Percentiles rank a stretch among this genome's conserved stretches.
Conservation (phyloP, 169 alveolate species). For the Hepatocystis sp. region DNA sequence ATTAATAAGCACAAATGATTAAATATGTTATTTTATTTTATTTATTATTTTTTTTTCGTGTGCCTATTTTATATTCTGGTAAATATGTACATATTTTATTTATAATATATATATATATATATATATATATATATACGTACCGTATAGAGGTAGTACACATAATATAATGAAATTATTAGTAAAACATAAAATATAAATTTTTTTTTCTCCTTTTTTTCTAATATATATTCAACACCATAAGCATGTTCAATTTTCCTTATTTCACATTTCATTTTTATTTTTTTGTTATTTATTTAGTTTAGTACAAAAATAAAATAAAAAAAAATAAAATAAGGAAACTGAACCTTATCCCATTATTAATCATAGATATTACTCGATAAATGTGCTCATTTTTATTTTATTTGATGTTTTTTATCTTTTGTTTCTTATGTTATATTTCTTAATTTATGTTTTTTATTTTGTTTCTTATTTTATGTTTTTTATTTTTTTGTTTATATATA, state of each 20-base stretch:
- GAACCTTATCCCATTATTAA: constrained; percentile 2
- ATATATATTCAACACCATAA: constrained; percentile 66
- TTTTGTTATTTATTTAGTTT: not conserved
- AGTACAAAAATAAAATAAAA: not conserved
- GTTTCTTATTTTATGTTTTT: too few species aligned
- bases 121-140: constrained; percentile 18
- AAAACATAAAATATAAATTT: constrained; percentile 11
- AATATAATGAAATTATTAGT: constrained; percentile 23
- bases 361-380: constrained; percentile 4
- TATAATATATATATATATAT: too few species aligned
- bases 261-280: constrained; percentile 51
- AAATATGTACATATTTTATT: too few species aligned
- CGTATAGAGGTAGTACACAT: constrained; percentile 35
- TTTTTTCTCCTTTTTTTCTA: constrained; percentile 48
- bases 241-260: constrained; percentile 59
- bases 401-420: too few species aligned
- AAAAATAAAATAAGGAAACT: not conserved
- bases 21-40: not conserved
- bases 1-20: not conserved
- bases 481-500: too few species aligned
- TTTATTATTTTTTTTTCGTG: not conserved
- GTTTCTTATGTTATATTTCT: too few species aligned
- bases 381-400: not conserved
- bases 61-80: not conserved
- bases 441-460: too few species aligned